Evolutionary conservation across 495 filamentous ascomycete species (phyloP), one percentile per base, ranked within the genome.

Genomic region (Aspergillus hancockii): DNA sequence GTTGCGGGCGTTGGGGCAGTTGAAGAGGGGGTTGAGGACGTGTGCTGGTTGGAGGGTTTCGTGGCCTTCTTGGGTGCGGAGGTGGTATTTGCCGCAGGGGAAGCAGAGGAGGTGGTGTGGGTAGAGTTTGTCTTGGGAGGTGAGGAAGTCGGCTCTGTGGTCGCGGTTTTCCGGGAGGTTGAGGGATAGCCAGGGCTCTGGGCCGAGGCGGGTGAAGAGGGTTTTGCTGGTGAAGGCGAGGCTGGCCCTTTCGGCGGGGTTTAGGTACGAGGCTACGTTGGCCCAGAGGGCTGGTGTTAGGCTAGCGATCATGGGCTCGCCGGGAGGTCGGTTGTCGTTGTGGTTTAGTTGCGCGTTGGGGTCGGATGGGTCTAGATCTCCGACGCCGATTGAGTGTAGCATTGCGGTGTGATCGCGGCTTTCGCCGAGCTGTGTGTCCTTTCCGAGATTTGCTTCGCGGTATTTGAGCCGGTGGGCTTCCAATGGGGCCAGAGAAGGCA

Each of bases 61-160:
- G 49, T 71, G 41, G 50, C 83, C 82, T 36, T 68, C 69, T 21
- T 79, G 68, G 0, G 70, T 79, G 55, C 84, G 76, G 5, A 65
- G 67, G 65, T 87, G 84, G 63, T 76, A 87, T 23, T 55, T 55
- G 4, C 55, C 73, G 61, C 84, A 87, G n/a, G 78, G 76, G 64
- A 81, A 80, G 67, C 84, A 87, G 36, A 85, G 73, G 22, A 87
- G 73, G 55, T 85, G 81, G 38, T 74, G 63, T 0, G 83, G 83
- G 12, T 80, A 67, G 4, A 68, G 56, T 16, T 59, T 58, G 59
- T 85, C 82, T 52, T 85, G 69, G 0, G 61, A 51, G 8, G 66
- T 53, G 8, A 87, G 72, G 66, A 87, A 84, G 8, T 73, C 66
- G 28, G 75, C 62, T 38, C 74, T 78, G 49, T 78, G 59, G 22